These are phyloP conservation scores for Dunaliella sp. DNA, from an alignment of 139 green algal species.

Conservation along the genomic window DNA sequence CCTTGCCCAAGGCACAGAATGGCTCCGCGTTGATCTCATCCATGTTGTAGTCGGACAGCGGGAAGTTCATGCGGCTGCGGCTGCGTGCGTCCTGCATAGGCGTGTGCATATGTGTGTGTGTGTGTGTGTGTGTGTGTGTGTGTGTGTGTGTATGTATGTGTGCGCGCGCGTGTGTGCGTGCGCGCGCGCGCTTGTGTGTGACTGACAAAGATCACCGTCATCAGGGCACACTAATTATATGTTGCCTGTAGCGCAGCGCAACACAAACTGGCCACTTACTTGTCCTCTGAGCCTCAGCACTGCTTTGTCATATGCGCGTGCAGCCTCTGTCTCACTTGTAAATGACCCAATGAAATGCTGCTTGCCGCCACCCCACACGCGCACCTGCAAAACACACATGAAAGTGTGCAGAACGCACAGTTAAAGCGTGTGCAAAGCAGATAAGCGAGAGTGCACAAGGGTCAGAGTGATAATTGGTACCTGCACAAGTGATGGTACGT, in stretches of 20 bases:
- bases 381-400: no score
- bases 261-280: no score
- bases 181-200: neutral
- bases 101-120: neutral
- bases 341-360: slow-evolving; percentile 61
- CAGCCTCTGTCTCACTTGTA: slow-evolving; percentile 42
- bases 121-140: slow-evolving; percentile 14
- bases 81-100: slow-evolving; percentile 30
- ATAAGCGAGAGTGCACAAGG: no score
- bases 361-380: slow-evolving; percentile 53
- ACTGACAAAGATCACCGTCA: no score
- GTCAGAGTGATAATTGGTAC: no score
- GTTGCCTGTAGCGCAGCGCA: no score
- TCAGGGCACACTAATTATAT: no score
- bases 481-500: no score
- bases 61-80: slow-evolving; percentile 55
- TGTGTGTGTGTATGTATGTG: neutral
- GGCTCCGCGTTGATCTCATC: slow-evolving; percentile 30
- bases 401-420: no score
- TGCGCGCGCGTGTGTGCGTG: neutral
- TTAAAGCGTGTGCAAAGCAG: no score
- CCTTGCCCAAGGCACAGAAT: neutral
- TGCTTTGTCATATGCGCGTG: slow-evolving; percentile 47
- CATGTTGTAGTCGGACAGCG: slow-evolving; percentile 51
- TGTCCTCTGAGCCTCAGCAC: slow-evolving; percentile 34